These are phyloP conservation scores for Pterocarpus santalinus DNA, from an alignment of 306 rosid species.

Conservation along the genomic window DNA sequence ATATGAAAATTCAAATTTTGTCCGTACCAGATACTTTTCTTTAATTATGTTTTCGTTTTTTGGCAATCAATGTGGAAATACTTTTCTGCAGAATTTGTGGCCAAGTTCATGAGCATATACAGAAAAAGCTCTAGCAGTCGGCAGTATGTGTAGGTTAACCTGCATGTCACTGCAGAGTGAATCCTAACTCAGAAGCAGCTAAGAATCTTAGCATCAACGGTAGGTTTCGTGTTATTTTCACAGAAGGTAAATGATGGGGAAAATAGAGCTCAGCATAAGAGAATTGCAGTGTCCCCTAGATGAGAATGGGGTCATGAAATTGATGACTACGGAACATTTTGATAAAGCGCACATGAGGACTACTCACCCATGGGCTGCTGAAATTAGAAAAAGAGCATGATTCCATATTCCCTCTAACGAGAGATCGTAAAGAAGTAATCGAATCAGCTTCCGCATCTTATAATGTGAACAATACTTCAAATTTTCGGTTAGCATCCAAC, in stretches of 20 bases:
- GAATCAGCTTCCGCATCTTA: conserved; percentile 33
- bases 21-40: too few species aligned
- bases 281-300: too few species aligned
- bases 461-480: conserved; percentile 14
- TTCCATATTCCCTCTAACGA: conserved; percentile 13
- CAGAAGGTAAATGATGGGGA: too few species aligned
- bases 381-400: conserved; percentile 5
- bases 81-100: conserved; percentile 78
- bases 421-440: conserved; percentile 8
- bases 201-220: neutral
- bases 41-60: neutral
- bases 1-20: too few species aligned
- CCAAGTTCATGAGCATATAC: conserved; percentile 87
- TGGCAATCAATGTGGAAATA: too few species aligned
- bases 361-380: neutral
- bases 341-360: too few species aligned
- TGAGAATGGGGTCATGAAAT: too few species aligned
- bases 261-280: too few species aligned
- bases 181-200: neutral
- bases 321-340: too few species aligned
- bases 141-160: conserved; percentile 51
- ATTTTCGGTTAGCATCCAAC: neutral
- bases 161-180: conserved; percentile 36
- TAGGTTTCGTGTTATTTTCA: too few species aligned
- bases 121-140: conserved; percentile 62